Percentiles rank a stretch among this genome's conserved stretches.
Conservation (phyloP, 192 early-diverging fungal species). For the Linnemannia elongata region DNA sequence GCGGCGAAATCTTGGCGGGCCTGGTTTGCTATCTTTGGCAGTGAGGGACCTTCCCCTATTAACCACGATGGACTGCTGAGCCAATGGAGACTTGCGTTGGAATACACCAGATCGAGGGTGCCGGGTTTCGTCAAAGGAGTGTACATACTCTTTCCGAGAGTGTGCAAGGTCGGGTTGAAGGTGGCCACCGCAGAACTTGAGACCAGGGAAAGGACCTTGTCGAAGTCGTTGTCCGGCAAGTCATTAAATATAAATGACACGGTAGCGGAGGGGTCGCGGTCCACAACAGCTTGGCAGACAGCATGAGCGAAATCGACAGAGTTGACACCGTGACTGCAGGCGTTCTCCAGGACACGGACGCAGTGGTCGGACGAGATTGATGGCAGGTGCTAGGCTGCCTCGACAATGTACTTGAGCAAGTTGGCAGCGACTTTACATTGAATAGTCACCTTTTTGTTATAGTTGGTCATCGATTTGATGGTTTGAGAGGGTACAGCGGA, state of each 20-base stretch:
- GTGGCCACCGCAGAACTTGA: neutral
- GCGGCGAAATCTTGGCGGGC: neutral
- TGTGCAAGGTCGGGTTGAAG: conserved; percentile 16
- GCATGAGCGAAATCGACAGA: conserved; percentile 15
- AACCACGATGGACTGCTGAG: conserved; percentile 5
- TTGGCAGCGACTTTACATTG: conserved; percentile 3
- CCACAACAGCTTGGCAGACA: conserved; percentile 1
- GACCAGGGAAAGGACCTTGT: neutral
- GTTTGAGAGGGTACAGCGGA: neutral
- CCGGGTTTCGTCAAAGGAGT: conserved; percentile 8
- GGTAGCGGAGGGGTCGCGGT: neutral
- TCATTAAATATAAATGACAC: conserved; percentile 1
- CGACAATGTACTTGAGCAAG: conserved; percentile 16
- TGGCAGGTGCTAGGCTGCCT: neutral
- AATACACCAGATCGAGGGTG: conserved; percentile 19
- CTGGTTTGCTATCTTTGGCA: neutral
- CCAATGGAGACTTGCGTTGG: conserved; percentile 11
- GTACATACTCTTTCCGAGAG: conserved; percentile 20
- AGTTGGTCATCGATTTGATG: conserved; percentile 1
- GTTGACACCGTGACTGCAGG: conserved; percentile 16
- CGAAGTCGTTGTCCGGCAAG: conserved; percentile 20
- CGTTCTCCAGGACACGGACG: conserved; percentile 15
- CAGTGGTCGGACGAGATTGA: neutral
- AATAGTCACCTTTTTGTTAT: neutral
- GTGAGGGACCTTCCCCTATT: neutral